phyloP scores from a whole-genome alignment of 148 eudicot genomes.

The Rhododendron williamsianum region DNA sequence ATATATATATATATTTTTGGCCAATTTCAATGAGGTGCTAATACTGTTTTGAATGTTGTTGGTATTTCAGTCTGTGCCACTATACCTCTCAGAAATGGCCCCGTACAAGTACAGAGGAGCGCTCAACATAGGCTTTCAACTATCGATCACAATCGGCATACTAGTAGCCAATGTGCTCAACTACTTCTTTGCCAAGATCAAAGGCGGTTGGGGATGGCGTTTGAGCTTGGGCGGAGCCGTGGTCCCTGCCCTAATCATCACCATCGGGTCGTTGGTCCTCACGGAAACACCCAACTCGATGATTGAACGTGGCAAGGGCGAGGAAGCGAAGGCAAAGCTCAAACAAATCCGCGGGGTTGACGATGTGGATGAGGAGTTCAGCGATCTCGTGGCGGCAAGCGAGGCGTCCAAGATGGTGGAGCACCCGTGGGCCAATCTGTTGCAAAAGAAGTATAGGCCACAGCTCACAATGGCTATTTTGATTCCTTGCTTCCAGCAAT shows the following conservation, averaged over 20 bases:
- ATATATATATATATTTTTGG: too few species aligned
- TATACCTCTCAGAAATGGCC: conserved; percentile 49
- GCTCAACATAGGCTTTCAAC: conserved; percentile 39
- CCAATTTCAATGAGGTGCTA: neutral
- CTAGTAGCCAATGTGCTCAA: conserved; percentile 29
- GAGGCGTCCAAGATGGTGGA: conserved; percentile 20
- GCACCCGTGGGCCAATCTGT: conserved; percentile 26
- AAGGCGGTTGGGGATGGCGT: conserved; percentile 41
- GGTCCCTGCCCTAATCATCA: conserved; percentile 35
- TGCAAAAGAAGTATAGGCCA: conserved; percentile 31
- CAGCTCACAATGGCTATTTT: conserved; percentile 32
- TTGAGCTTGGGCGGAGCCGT: conserved; percentile 36
- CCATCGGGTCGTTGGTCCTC: conserved; percentile 28
- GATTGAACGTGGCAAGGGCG: conserved; percentile 17
- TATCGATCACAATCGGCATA: conserved; percentile 36
- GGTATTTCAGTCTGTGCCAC: conserved; percentile 35
- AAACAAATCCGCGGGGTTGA: conserved; percentile 23
- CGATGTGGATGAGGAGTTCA: conserved; percentile 27
- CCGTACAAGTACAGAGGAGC: conserved; percentile 41
- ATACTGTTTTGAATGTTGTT: neutral
- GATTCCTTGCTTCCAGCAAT: conserved; percentile 38
- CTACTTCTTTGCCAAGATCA: conserved; percentile 34
- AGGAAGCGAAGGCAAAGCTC: conserved; percentile 20
- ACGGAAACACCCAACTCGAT: conserved; percentile 47
- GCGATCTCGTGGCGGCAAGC: conserved; percentile 30